Conservation (phyloP, 768 basidiomycete genomes). For the Agrocybe pediades region DNA sequence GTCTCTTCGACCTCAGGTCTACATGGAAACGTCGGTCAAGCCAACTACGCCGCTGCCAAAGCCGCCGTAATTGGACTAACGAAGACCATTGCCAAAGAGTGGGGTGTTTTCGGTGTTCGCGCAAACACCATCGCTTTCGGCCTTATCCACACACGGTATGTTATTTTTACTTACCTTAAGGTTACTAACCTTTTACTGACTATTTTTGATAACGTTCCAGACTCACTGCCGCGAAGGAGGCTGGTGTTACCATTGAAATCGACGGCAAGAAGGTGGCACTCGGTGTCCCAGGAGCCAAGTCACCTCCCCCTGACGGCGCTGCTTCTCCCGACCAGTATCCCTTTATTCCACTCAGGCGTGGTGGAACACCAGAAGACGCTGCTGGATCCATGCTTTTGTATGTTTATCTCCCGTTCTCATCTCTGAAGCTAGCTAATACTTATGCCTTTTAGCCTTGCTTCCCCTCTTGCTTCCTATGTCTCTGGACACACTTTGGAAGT, state of each 20-base stretch:
- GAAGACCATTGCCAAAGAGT: constrained; percentile 87
- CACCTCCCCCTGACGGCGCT: constrained; percentile 30
- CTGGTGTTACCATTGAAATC: constrained; percentile 73
- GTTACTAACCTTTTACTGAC: neutral
- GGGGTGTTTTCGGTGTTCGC: constrained; percentile 82
- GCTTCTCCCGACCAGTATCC: constrained; percentile 35
- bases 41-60: constrained; percentile 81
- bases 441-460: constrained; percentile 57
- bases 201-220: constrained; percentile 34
- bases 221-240: constrained; percentile 79
- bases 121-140: constrained; percentile 84
- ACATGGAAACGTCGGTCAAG: constrained; percentile 87
- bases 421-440: neutral
- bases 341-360: constrained; percentile 64
- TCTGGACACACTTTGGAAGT: constrained; percentile 84
- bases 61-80: constrained; percentile 78
- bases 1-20: constrained; percentile 83
- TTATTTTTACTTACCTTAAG: neutral
- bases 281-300: constrained; percentile 66
- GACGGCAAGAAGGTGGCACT: constrained; percentile 83
- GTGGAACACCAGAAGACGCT: constrained; percentile 74
- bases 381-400: constrained; percentile 78
- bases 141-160: constrained; percentile 72
- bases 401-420: constrained; percentile 27
- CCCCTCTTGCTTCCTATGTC: constrained; percentile 79